These are phyloP conservation scores for Acer saccharum DNA, from an alignment of 345 rosid genomes.

Conservation along the genomic window DNA sequence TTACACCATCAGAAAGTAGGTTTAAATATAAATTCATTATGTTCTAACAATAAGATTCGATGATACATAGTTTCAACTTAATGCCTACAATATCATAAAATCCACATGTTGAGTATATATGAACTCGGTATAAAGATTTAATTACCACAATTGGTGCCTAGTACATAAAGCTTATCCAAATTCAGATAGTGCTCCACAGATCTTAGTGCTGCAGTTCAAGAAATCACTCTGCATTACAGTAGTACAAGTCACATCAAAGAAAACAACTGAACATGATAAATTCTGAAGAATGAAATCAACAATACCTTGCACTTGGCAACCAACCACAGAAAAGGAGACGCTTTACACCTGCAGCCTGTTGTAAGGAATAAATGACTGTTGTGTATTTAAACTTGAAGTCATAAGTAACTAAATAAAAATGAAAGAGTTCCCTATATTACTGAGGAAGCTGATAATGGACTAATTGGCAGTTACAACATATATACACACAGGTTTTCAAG, in stretches of 20 bases:
- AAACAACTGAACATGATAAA: constrained; percentile 19
- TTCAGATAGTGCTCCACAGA: constrained; percentile 84
- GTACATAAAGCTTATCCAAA: constrained; percentile 89
- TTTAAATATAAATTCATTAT: background rate
- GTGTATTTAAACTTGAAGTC: constrained; percentile 4
- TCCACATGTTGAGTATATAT: background rate
- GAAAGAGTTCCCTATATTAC: background rate
- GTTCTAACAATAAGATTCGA: background rate
- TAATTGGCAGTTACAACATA: background rate
- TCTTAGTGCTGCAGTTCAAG: constrained; percentile 92
- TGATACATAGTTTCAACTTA: background rate
- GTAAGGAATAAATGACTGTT: constrained; percentile 10
- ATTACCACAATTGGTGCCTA: constrained; percentile 97
- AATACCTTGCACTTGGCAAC: constrained; percentile 97
- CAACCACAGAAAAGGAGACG: constrained; percentile 98
- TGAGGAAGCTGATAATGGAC: background rate
- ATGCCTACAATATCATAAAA: background rate
- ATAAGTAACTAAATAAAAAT: background rate
- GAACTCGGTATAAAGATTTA: constrained; percentile 13
- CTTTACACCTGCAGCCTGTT: constrained; percentile 89
- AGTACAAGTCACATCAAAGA: constrained; percentile 56
- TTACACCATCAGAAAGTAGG: background rate
- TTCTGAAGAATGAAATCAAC: constrained; percentile 14
- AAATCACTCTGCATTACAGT: constrained; percentile 93
- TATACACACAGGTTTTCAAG: background rate